Base-by-base conservation (phyloP, 371 early-diverging fungal genomes). In the Mucor irregularis region DNA sequence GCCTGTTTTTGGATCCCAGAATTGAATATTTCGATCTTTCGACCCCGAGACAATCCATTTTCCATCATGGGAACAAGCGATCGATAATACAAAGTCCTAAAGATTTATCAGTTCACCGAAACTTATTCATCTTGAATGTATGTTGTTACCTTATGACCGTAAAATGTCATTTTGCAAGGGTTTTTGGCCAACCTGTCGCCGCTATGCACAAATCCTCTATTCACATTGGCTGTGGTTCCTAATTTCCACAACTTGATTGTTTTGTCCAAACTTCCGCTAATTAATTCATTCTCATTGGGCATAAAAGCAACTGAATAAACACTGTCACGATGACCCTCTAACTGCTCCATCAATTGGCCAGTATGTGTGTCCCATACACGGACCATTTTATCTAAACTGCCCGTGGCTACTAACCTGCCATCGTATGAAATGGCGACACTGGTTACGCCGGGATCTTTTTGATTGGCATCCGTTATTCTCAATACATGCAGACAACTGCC, bases 271-370 rank as follows among this genome's bases (percentile, higher is more conserved):
- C 93, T 90, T 21, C 99, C 99, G 40, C 95, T 94, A 17, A 97
- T 89, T 16, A 99, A 80, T 5, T 89, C 78, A 61, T 80, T 85
- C 40, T 98, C 98, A 73, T 98, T 96, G 2, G 96, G 91, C 47
- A 94, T 89, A 61, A 99, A 97, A 1, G 97, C 95, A 40, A 99
- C 95, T 5, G 93, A 90, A 61, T 96, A 96, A 6, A 99, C 98
- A 49, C 94, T 92, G 69, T 97, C 95, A 62, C 89, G 92, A 81
- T 99, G 99, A 0, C 98, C 98, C 62, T 95, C 93, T 58, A 99
- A 80, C 35, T 91, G 84, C 65, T 94, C 94, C 47, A 96, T 61
- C 13, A 91, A 73, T 22, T 84, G 71, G 16, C 95, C 96, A 4
- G 90, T 86, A 21, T 83, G 71, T 10, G 88, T 76, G 65, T 97